Evolutionary conservation across 352 stramenopile genomes (phyloP), one percentile per base, ranked within the genome.

Genomic region (Phytophthora uliginosa): DNA sequence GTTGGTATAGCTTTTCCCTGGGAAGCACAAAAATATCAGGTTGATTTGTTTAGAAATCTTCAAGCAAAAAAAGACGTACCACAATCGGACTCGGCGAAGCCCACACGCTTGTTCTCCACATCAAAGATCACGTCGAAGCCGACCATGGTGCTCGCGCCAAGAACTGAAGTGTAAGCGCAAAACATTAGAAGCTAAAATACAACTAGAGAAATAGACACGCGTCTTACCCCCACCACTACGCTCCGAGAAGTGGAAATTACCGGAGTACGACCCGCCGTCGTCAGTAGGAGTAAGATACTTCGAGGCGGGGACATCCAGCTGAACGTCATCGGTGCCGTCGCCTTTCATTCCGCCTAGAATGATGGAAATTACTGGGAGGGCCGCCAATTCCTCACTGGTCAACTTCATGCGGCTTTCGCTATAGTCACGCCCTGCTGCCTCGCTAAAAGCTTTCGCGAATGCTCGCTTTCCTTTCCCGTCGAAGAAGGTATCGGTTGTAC

Each of bases 71-170:
- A 9, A 51, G 42, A 69, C 78, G 66, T 61, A 95, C 86, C 87
- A 61, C 90, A 96, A 31, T 74, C 42, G 3, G 90, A 87, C 38
- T 92, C 78, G 3, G 88, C 90, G 79, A 97, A 97, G 13, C 87
- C 90, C 4, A 97, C 61, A n/a, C 87, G 85, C 7, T 89, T 82
- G 65, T 83, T 85, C 57, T 94, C 89, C 38, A 72, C 69, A 68
- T 97, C 90, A 63, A 97, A 97, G 20, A 97, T 90, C n/a, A 95
- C 89, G 28, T 97, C 82, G 42, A 91, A 90, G 3, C 90, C 90
- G 26, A 95, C 56, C 90, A 97, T 95, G 6, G 77, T 82, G 55
- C 86, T 95, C 0, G 88, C 87, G 18, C 90, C 90, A 38, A 97
- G 72, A 18, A 97, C 90, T 95, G 47, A 60, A 42, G 54, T 18